These are phyloP conservation scores for Alternaria viburni DNA, from an alignment of 2,329 filamentous ascomycete species.

Conservation along the genomic window DNA sequence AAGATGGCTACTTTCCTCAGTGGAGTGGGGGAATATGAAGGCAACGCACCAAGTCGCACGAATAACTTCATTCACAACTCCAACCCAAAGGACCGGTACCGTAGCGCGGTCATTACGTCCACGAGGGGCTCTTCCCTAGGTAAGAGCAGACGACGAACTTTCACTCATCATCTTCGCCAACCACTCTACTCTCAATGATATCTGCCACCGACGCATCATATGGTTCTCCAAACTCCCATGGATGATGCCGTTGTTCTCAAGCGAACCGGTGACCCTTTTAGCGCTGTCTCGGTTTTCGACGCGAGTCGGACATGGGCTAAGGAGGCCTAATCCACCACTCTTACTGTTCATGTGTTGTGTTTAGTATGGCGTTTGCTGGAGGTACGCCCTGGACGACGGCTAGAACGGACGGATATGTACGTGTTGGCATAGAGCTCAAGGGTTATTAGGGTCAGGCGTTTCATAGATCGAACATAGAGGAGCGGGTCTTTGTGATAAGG, in stretches of 20 bases:
- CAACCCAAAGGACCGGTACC: neutral
- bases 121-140: neutral
- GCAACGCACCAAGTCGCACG: neutral
- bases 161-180: neutral
- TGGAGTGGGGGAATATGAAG: slow-evolving; percentile 21
- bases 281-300: neutral
- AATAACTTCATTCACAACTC: neutral
- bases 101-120: neutral
- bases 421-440: neutral
- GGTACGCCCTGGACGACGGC: neutral
- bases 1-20: slow-evolving; percentile 27
- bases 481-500: neutral
- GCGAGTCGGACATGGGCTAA: neutral
- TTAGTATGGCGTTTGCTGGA: neutral
- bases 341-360: neutral
- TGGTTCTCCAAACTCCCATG: neutral
- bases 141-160: neutral
- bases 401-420: neutral
- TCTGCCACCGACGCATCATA: neutral
- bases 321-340: neutral
- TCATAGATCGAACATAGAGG: neutral
- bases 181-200: neutral
- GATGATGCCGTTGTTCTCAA: neutral
- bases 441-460: neutral
- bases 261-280: neutral